phyloP scores from a whole-genome alignment of 192 early-diverging fungal genomes.

The Coemansia sp. region DNA sequence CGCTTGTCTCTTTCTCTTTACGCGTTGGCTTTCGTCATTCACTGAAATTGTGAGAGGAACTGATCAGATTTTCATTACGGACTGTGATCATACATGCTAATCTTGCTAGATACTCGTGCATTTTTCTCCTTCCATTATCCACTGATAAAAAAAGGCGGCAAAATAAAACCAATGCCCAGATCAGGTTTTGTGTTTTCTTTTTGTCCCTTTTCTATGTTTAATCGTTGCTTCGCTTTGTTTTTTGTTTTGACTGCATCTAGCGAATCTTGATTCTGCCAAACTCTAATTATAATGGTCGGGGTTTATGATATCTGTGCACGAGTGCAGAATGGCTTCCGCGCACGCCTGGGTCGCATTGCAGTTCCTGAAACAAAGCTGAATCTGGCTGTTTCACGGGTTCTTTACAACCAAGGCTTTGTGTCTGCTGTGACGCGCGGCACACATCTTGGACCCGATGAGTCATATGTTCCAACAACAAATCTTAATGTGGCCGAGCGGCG shows the following conservation, averaged over 20 bases:
- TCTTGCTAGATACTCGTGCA: too few relatives aligned
- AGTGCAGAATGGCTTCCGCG: slow-evolving; percentile 88
- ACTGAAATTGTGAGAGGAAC: too few relatives aligned
- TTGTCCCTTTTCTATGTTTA: slow-evolving; percentile 14
- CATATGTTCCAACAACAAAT: slow-evolving; percentile 73
- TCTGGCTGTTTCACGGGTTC: slow-evolving; percentile 77
- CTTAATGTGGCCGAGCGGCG: slow-evolving; percentile 81
- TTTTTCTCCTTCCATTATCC: too few relatives aligned
- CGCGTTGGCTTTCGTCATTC: too few relatives aligned
- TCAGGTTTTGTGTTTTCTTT: not conserved
- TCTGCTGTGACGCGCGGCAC: slow-evolving; percentile 77
- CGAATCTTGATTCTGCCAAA: not conserved
- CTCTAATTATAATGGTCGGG: slow-evolving; percentile 62
- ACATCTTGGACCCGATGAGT: slow-evolving; percentile 70
- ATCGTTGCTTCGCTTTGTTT: slow-evolving; percentile 5
- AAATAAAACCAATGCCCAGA: too few relatives aligned
- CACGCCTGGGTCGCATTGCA: slow-evolving; percentile 76
- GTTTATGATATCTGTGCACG: slow-evolving; percentile 84
- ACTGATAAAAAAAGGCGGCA: too few relatives aligned
- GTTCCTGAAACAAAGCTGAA: slow-evolving; percentile 90
- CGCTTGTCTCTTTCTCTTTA: too few relatives aligned
- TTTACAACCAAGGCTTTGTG: slow-evolving; percentile 92
- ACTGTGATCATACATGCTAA: too few relatives aligned
- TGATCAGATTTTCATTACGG: too few relatives aligned
- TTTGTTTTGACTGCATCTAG: slow-evolving; percentile 10